phyloP scores from a whole-genome alignment of 2,329 filamentous ascomycete genomes.

The Bimuria novae-zelandiae region DNA sequence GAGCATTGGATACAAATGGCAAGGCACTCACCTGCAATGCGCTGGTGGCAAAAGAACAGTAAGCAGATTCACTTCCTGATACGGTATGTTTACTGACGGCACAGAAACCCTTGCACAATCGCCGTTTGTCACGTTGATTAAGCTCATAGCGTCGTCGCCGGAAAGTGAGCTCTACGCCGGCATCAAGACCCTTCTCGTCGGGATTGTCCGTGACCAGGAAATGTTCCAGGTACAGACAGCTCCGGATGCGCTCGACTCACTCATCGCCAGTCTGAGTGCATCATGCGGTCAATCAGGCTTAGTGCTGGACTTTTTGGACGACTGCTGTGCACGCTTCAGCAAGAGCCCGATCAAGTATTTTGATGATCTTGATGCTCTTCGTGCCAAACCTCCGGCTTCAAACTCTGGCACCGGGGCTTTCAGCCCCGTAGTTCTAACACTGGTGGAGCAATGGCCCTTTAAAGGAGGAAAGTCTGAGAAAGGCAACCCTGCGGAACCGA shows the following conservation, averaged over 20 bases:
- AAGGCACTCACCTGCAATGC: conserved; percentile 78
- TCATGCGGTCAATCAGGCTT: conserved; percentile 40
- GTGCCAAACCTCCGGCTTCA: conserved; percentile 25
- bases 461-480: conserved; percentile 37
- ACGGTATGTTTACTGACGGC: conserved; percentile 13
- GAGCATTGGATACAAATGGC: conserved; percentile 83
- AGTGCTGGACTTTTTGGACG: conserved; percentile 77
- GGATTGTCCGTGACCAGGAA: conserved; percentile 67
- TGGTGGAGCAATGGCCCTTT: conserved; percentile 81
- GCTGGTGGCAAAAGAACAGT: conserved; percentile 81
- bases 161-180: conserved; percentile 56
- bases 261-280: conserved; percentile 54
- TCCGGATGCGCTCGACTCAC: conserved; percentile 49
- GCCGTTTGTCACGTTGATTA: conserved; percentile 73
- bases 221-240: conserved; percentile 60
- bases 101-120: conserved; percentile 65
- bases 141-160: conserved; percentile 58
- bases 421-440: conserved; percentile 69
- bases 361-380: conserved; percentile 65
- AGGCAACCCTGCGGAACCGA: conserved; percentile 28
- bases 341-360: conserved; percentile 83
- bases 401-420: conserved; percentile 39
- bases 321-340: conserved; percentile 76
- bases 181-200: conserved; percentile 61
- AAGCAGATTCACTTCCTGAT: conserved; percentile 16